These are phyloP conservation scores for Pythium myriotylum DNA, from an alignment of 352 stramenopile species.

Conservation along the genomic window DNA sequence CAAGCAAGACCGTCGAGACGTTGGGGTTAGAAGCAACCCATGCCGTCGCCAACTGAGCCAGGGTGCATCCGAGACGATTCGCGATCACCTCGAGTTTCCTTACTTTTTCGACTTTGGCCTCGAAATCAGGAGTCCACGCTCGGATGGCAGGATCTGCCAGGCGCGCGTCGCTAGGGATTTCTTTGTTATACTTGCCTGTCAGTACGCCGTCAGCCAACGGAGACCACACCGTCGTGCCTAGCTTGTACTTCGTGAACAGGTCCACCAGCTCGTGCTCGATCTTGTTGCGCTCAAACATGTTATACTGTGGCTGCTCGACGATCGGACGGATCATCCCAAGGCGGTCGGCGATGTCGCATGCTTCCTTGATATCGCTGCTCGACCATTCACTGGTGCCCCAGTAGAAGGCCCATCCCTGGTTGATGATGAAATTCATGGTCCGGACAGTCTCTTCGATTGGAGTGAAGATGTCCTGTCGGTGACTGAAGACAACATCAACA, in stretches of 20 bases:
- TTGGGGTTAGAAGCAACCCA: no score
- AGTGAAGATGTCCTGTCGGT: slow-evolving; percentile 30
- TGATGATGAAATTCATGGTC: slow-evolving; percentile 46
- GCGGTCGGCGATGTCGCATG: slow-evolving; percentile 32
- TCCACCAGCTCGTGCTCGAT: slow-evolving; percentile 43
- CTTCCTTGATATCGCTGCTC: slow-evolving; percentile 44
- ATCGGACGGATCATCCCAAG: slow-evolving; percentile 29
- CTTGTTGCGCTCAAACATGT: slow-evolving; percentile 42
- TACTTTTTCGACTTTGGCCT: no score
- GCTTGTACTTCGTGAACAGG: slow-evolving; percentile 39
- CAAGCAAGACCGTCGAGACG: no score
- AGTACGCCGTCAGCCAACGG: slow-evolving; percentile 40
- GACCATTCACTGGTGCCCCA: slow-evolving; percentile 58
- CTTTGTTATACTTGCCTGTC: slow-evolving; percentile 49
- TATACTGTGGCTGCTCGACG: slow-evolving; percentile 54
- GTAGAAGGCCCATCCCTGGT: slow-evolving; percentile 19
- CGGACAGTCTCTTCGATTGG: slow-evolving; percentile 50
- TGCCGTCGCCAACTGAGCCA: no score
- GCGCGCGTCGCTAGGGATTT: slow-evolving; percentile 21
- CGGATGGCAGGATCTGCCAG: no score
- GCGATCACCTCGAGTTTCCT: no score
- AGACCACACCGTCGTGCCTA: slow-evolving; percentile 44
- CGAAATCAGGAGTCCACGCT: no score
- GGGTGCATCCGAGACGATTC: no score
- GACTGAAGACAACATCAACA: slow-evolving; percentile 43